Evolutionary conservation across 495 filamentous ascomycete genomes (phyloP), one percentile per base, ranked within the genome.

Genomic region (Chaetomium cochliodes): DNA sequence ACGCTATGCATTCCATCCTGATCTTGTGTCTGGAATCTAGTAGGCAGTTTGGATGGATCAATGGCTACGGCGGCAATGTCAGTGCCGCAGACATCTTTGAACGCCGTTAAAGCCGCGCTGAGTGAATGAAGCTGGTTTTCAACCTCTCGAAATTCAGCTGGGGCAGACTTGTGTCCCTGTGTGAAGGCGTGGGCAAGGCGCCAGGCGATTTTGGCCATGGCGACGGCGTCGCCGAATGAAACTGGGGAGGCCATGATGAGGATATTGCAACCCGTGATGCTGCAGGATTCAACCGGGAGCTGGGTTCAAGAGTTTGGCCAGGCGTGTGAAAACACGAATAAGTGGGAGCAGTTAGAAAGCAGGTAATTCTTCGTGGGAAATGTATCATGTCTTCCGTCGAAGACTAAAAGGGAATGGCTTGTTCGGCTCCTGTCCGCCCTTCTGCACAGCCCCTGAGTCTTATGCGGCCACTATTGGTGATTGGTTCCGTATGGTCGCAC

Each of bases 81-180:
- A 30, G 2, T 9, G 8, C 44, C 62, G 25, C 54, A 58, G 47
- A 44, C 42, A 30, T 62, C 58, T 18, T 60, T 41, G 37, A 65
- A 59, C 20, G 62, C 62, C 0, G 54, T 12, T 26, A 69, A 54
- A 20, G 59, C 54, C n/a, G 67, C 47, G 39, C 67, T 66, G 39
- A 69, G 63, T 4, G 67, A 65, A 44, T 63, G 60, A 0, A 69
- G 63, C 28, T 69, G 67, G 53, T 69, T 69, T 30, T 69, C 67
- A 28, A 69, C 63, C 55, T 69, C 63, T 1, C 67, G 58, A 22
- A 69, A 65, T 47, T 69, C 67, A 11, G 59, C 52, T 25, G 67
- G 67, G 6, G 67, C 63, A 28, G 67, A 69, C 16, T 60, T 53
- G 23, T 53, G 53, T 13, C 67, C 67, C 5, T 56, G 65, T 8